Conservation (phyloP, 805 yeast genomes). For the Metschnikowia aberdeeniae region DNA sequence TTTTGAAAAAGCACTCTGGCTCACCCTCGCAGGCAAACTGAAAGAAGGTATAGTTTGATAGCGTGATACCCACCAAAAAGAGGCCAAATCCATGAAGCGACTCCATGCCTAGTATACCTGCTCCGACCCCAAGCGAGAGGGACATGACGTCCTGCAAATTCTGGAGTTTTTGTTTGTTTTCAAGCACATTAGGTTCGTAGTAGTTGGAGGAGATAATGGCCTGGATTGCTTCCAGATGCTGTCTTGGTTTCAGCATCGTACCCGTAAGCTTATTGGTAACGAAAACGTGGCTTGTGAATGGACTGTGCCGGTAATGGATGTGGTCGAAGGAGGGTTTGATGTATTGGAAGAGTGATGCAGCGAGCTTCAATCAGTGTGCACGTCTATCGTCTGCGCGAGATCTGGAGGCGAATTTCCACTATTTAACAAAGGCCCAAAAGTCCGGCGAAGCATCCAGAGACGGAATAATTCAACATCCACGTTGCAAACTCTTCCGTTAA, state of each 20-base stretch:
- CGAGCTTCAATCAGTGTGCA: constrained; percentile 1
- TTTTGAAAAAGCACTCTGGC: constrained; percentile 22
- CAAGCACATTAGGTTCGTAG: constrained; percentile 7
- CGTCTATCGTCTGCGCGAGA: constrained; percentile 1
- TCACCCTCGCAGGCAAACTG: constrained; percentile 30
- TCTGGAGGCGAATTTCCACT: constrained; percentile 3
- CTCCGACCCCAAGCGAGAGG: constrained; percentile 36
- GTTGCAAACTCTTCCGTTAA: too few species aligned
- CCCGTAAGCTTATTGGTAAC: not conserved
- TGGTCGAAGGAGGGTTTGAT: not conserved
- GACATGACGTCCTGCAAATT: constrained; percentile 37
- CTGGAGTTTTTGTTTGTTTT: constrained; percentile 18
- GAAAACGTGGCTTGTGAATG: not conserved
- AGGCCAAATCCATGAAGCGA: constrained; percentile 33
- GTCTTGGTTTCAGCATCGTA: not conserved
- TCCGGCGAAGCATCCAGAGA: too few species aligned
- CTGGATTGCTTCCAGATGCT: constrained; percentile 2
- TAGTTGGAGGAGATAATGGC: not conserved
- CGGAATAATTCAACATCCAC: too few species aligned
- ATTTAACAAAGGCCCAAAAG: not conserved
- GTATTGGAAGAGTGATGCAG: not conserved
- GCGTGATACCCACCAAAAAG: constrained; percentile 31
- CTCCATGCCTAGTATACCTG: constrained; percentile 39
- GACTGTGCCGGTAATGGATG: not conserved
- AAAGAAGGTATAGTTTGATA: constrained; percentile 28